Conservation (phyloP, 805 yeast genomes). For the Spathaspora hagerdaliae region DNA sequence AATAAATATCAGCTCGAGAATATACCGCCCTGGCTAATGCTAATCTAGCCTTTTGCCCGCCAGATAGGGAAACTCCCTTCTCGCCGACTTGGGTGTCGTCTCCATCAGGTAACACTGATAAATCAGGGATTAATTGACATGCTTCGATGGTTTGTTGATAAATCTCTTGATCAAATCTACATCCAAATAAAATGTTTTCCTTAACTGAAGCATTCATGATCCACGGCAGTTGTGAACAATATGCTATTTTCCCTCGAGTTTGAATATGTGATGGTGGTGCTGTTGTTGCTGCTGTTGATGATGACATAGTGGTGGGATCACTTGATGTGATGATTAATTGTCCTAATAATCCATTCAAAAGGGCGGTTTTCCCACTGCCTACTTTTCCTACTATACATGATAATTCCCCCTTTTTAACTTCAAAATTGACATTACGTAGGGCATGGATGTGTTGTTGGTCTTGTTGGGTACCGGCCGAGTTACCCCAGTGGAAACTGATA, state of each 20-base stretch:
- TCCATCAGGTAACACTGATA: constrained; percentile 47
- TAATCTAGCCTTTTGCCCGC: constrained; percentile 63
- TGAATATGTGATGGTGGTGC: constrained; percentile 7
- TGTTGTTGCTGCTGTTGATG: too few relatives aligned
- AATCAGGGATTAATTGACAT: constrained; percentile 47
- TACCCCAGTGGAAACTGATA: constrained; percentile 51
- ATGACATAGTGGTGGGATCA: constrained; percentile 14
- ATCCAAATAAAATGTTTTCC: constrained; percentile 51
- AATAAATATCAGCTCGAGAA: constrained; percentile 52
- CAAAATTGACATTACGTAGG: constrained; percentile 43
- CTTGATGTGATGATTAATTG: constrained; percentile 28
- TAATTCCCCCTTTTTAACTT: constrained; percentile 49
- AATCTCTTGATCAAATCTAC: constrained; percentile 36
- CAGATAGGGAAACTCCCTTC: constrained; percentile 57
- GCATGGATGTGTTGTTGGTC: constrained; percentile 25
- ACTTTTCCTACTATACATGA: constrained; percentile 64
- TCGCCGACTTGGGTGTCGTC: constrained; percentile 57
- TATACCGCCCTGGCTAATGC: constrained; percentile 69
- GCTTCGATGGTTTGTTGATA: constrained; percentile 44
- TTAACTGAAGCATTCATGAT: constrained; percentile 47
- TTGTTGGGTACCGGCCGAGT: constrained; percentile 5
- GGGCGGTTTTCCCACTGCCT: constrained; percentile 64
- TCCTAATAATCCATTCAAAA: constrained; percentile 52
- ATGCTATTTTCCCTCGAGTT: constrained; percentile 46
- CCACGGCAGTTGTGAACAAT: constrained; percentile 60